Percentiles rank a stretch among this genome's conserved stretches.
Conservation (phyloP, 805 yeast genomes). For the Wickerhamomyces alni region DNA sequence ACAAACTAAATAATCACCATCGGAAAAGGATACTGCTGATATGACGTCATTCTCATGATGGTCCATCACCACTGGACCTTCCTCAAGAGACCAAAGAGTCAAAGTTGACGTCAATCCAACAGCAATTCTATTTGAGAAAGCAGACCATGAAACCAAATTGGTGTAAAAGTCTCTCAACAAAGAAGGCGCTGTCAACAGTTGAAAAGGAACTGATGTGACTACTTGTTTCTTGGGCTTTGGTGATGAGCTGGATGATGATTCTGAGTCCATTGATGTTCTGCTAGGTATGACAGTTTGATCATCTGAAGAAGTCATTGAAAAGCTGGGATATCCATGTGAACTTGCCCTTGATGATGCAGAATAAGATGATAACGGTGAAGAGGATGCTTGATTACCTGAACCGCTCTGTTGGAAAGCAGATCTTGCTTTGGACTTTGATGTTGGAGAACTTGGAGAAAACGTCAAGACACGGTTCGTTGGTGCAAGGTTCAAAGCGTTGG, state of each 20-base stretch:
- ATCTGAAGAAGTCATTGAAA: constrained; percentile 1
- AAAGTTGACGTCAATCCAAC: constrained; percentile 61
- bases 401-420: neutral
- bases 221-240: constrained; percentile 19
- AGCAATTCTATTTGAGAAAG: constrained; percentile 40
- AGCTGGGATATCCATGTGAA: neutral
- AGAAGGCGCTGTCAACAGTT: constrained; percentile 63
- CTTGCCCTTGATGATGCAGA: constrained; percentile 1
- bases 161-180: constrained; percentile 74
- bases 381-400: neutral
- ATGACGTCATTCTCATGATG: too few relatives aligned
- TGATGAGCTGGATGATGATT: constrained; percentile 7
- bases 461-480: constrained; percentile 35
- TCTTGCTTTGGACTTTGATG: neutral
- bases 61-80: constrained; percentile 38
- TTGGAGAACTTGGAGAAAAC: constrained; percentile 15
- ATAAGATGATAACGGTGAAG: constrained; percentile 7
- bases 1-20: constrained; percentile 39
- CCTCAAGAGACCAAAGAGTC: constrained; percentile 55
- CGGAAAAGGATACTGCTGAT: constrained; percentile 54
- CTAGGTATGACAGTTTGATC: neutral
- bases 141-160: constrained; percentile 71
- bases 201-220: constrained; percentile 37
- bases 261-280: constrained; percentile 8
- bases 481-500: constrained; percentile 45